Conservation (phyloP, 768 basidiomycete species). For the Sporobolomyces phaffii region DNA sequence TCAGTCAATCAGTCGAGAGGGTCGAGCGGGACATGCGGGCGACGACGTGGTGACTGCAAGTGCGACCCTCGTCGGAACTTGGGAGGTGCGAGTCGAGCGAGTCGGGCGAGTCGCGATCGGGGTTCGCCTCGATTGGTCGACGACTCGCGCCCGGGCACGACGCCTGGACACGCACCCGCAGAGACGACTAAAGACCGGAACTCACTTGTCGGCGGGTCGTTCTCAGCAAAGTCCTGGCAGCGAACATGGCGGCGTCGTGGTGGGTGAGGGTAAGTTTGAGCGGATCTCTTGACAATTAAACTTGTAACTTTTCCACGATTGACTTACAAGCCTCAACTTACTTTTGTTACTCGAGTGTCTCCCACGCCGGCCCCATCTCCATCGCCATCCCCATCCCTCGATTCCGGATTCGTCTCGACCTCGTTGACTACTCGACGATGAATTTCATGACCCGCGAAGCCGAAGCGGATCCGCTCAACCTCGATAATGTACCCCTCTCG, state of each 20-base stretch:
- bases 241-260: conserved; percentile 2
- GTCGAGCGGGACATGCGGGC: too few relatives aligned
- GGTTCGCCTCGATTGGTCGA: not conserved
- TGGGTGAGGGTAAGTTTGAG: not conserved
- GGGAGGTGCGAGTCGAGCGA: too few relatives aligned
- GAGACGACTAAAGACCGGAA: too few relatives aligned
- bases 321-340: not conserved
- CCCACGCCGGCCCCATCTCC: too few relatives aligned
- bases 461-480: conserved; percentile 28
- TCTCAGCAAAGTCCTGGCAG: conserved; percentile 3
- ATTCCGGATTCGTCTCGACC: not conserved
- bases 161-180: too few relatives aligned
- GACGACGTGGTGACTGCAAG: too few relatives aligned
- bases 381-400: too few relatives aligned
- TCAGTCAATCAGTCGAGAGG: too few relatives aligned
- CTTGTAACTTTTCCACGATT: too few relatives aligned
- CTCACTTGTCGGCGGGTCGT: conserved; percentile 12
- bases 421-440: not conserved
- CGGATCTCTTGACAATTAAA: too few relatives aligned
- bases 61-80: too few relatives aligned
- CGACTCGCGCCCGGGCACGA: not conserved
- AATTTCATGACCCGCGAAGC: conserved; percentile 28
- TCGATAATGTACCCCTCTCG: conserved; percentile 22
- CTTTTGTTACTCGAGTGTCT: not conserved
- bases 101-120: too few relatives aligned